Conservation (phyloP, 495 filamentous ascomycete genomes). For the Hypoxylon cercidicola region DNA sequence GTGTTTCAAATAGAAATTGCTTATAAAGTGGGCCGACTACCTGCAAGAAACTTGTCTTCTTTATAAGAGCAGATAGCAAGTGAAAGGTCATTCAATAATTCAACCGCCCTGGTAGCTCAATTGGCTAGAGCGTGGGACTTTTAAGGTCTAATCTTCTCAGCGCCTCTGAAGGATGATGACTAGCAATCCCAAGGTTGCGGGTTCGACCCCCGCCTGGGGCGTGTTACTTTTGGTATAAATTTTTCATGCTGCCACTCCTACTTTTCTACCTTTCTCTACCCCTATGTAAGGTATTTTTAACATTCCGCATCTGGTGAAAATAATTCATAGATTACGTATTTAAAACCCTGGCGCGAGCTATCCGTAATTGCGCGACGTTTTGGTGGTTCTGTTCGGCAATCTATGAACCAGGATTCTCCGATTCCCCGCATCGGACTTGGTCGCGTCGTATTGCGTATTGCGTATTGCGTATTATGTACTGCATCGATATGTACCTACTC, state of each 20-base stretch:
- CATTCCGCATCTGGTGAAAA: too few relatives aligned
- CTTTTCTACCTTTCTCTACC: not conserved
- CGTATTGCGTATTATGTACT: too few relatives aligned
- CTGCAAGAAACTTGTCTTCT: not conserved
- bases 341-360: too few relatives aligned
- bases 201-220: slow-evolving; percentile 51
- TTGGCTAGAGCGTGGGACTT: slow-evolving; percentile 53
- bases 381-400: not conserved
- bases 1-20: too few relatives aligned
- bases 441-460: too few relatives aligned
- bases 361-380: not conserved
- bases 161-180: not conserved
- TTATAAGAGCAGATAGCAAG: not conserved
- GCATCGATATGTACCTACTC: too few relatives aligned
- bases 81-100: slow-evolving; percentile 14
- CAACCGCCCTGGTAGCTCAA: slow-evolving; percentile 47
- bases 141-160: slow-evolving; percentile 19
- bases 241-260: not conserved
- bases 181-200: slow-evolving; percentile 47
- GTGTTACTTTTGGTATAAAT: slow-evolving; percentile 8
- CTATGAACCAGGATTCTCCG: not conserved
- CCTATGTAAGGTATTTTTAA: too few relatives aligned
- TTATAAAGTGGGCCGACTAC: not conserved
- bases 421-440: not conserved
- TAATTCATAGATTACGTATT: too few relatives aligned